Evolutionary conservation across 306 rosid genomes (phyloP).

Genomic region (Sechiopsis laciniata): DNA sequence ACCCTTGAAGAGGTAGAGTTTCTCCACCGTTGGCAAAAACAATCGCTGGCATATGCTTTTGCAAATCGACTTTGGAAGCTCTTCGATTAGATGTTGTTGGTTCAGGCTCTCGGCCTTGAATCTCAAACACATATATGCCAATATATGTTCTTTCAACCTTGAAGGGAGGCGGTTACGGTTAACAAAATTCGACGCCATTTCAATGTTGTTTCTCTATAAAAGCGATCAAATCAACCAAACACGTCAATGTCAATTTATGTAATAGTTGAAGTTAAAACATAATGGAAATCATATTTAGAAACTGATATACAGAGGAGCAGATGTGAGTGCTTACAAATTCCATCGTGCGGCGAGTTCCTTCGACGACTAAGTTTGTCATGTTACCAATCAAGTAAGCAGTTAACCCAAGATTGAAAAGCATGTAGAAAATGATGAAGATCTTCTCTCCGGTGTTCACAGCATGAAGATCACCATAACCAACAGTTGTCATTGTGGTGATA

Average conservation of each 20-base stretch:
- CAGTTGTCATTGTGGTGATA: slow-evolving; percentile 87
- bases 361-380: slow-evolving; percentile 92
- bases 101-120: slow-evolving; percentile 87
- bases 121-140: slow-evolving; percentile 84
- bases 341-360: slow-evolving; percentile 95
- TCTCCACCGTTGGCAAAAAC: slow-evolving; percentile 57
- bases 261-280: neutral
- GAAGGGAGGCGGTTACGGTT: slow-evolving; percentile 64
- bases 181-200: slow-evolving; percentile 80
- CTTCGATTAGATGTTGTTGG: slow-evolving; percentile 69
- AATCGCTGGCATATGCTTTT: slow-evolving; percentile 63
- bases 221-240: neutral
- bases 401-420: slow-evolving; percentile 90
- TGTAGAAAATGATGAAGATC: slow-evolving; percentile 77
- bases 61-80: slow-evolving; percentile 78
- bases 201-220: slow-evolving; percentile 70
- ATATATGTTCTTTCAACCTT: slow-evolving; percentile 59
- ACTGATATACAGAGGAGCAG: neutral
- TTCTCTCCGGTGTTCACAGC: slow-evolving; percentile 72
- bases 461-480: slow-evolving; percentile 91
- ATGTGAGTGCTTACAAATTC: slow-evolving; percentile 57
- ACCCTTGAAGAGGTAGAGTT: slow-evolving; percentile 69
- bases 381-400: slow-evolving; percentile 92
- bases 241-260: neutral
- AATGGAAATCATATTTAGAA: neutral